Percentiles rank a stretch among this genome's conserved stretches.
These are phyloP conservation scores for Trichoderma koningii DNA, from an alignment of 2,329 filamentous ascomycete genomes.

Conservation along the genomic window DNA sequence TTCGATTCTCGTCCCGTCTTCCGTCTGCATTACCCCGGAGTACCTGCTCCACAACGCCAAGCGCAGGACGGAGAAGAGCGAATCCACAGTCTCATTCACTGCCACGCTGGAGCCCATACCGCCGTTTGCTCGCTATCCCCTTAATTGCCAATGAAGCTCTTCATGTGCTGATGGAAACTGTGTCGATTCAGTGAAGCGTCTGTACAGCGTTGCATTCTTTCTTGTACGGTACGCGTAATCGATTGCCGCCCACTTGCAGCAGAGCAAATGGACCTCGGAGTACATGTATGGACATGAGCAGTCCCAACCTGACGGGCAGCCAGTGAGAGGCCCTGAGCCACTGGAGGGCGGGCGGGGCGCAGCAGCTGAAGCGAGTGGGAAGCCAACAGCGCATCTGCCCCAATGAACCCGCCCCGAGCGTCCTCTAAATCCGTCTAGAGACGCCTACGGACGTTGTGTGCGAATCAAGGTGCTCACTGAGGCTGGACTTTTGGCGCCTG, in stretches of 20 bases:
- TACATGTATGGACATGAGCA: neutral
- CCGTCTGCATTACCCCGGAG: constrained; percentile 9
- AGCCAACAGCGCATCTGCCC: neutral
- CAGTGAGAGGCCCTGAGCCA: constrained; percentile 17
- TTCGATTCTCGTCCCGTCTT: neutral
- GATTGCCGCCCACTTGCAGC: constrained; percentile 1
- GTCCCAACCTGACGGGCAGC: neutral
- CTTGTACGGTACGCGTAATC: neutral
- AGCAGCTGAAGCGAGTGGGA: constrained; percentile 10
- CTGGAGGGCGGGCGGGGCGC: constrained; percentile 13
- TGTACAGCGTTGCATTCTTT: neutral
- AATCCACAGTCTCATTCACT: constrained; percentile 5
- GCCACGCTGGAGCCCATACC: constrained; percentile 14
- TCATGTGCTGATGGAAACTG: neutral
- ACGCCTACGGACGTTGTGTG: neutral
- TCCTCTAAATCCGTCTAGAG: no score
- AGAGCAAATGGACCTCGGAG: neutral
- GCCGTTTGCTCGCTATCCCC: constrained; percentile 10
- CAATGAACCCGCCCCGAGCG: constrained; percentile 3
- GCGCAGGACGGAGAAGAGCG: neutral
- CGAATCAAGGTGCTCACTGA: constrained; percentile 19
- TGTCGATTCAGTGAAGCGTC: neutral
- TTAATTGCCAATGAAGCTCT: neutral
- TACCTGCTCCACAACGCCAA: constrained; percentile 6
- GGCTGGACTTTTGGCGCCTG: constrained; percentile 7